A percentile compares a stretch with the other conserved stretches of the same genome.
Evolutionary conservation across 192 early-diverging fungal species (phyloP).

Genomic region (Coemansia sp.): DNA sequence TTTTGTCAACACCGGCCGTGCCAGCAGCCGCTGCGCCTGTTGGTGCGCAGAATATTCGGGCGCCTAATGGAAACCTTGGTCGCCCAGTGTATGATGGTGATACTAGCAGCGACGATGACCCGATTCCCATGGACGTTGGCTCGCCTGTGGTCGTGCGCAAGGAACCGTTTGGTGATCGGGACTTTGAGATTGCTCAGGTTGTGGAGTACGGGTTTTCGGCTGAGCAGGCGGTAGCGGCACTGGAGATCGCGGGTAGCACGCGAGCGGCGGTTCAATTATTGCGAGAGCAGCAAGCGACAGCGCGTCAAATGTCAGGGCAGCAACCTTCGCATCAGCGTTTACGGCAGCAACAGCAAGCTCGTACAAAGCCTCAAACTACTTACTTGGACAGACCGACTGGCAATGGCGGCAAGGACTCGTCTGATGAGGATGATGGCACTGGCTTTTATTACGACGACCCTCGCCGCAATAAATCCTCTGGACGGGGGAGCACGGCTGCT

Average conservation of each 20-base stretch:
- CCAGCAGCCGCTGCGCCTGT: not conserved
- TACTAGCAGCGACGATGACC: conserved; percentile 40
- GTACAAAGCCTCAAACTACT: not conserved
- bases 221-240: conserved; percentile 65
- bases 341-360: not conserved
- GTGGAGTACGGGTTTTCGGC: conserved; percentile 80
- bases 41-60: not conserved
- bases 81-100: not conserved
- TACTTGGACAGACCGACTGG: conserved; percentile 19
- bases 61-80: not conserved
- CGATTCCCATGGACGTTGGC: conserved; percentile 32
- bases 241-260: conserved; percentile 69
- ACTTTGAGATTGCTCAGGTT: conserved; percentile 70
- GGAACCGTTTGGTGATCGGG: conserved; percentile 37
- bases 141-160: conserved; percentile 4
- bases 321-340: not conserved
- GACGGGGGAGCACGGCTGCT: conserved; percentile 1
- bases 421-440: conserved; percentile 24
- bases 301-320: conserved; percentile 9
- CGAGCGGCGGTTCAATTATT: conserved; percentile 59
- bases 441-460: conserved; percentile 21
- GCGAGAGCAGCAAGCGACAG: conserved; percentile 39
- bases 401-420: conserved; percentile 7
- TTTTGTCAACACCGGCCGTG: not conserved
- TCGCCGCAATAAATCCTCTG: conserved; percentile 2